Evolutionary conservation across 1,139 yeast genomes (phyloP).

Genomic region (Debaryomyces subglobosus): DNA sequence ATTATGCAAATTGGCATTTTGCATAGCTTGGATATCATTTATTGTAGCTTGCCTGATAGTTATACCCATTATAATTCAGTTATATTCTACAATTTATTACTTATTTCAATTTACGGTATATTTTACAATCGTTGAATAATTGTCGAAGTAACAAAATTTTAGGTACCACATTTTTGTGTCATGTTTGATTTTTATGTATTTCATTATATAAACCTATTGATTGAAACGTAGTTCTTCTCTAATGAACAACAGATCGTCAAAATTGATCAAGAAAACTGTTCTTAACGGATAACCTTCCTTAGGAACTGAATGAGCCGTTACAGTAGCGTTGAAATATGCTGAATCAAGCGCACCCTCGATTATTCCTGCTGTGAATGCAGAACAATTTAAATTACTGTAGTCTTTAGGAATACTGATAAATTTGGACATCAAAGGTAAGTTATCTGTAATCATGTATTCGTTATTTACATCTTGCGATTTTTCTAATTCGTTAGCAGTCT

Average conservation of each 20-base stretch:
- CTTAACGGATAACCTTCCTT: constrained; percentile 63
- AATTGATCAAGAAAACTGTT: constrained; percentile 83
- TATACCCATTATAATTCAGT: constrained; percentile 59
- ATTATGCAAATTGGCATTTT: constrained; percentile 89
- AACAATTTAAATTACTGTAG: constrained; percentile 76
- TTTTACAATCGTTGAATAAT: constrained; percentile 1
- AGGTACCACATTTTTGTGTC: constrained; percentile 1
- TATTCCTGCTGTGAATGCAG: constrained; percentile 88
- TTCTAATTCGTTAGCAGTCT: constrained; percentile 83
- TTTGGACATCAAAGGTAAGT: constrained; percentile 73
- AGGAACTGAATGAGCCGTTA: constrained; percentile 86
- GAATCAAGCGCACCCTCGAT: constrained; percentile 87
- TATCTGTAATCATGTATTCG: constrained; percentile 87
- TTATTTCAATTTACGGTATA: background rate
- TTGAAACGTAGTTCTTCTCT: constrained; percentile 47
- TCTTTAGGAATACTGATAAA: constrained; percentile 83
- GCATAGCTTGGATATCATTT: constrained; percentile 91
- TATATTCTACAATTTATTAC: background rate
- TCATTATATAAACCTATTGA: constrained; percentile 3
- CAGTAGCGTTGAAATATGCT: constrained; percentile 78
- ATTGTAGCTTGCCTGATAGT: constrained; percentile 89
- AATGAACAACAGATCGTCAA: constrained; percentile 60
- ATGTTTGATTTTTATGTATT: background rate
- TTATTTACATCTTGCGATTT: constrained; percentile 79
- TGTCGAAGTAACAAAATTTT: constrained; percentile 7